Base-by-base conservation (phyloP, 2,329 filamentous ascomycete species). In the Nothopassalora personata region DNA sequence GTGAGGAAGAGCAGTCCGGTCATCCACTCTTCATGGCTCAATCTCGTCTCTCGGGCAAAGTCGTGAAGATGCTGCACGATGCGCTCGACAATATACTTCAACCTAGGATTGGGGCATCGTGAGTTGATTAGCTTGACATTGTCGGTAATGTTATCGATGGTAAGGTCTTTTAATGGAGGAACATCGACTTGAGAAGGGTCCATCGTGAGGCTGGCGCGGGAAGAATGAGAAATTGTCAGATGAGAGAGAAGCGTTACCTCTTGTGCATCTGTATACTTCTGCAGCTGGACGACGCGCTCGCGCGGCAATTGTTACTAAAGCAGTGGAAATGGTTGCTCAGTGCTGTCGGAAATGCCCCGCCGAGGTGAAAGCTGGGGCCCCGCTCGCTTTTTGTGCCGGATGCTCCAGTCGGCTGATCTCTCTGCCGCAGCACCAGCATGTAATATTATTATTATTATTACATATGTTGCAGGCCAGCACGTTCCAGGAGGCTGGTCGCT, bases 11-110 rank as follows among this genome's bases (percentile, higher is more conserved):
- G 75, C 56, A 93, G 79, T 1, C 84, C 87, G 0, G 82, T 77
- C 85, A 89, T 89, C 90, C 89, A 93, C 77, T 94, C 90, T 2
- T 84, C 79, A 4, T 86, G 88, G 71, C 85, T 89, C 34, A 93
- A 79, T 31, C 89, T 79, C 1, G 88, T 92, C 73, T 93, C 90
- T 56, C 89, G 82, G 5, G 88, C 88, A 71, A 91, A 93, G 75
- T 92, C 89, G 74, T 94, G 90, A 1, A 93, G 77, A 74, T 94
- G 89, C 11, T 84, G 83, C 51, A 92, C 87, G 13, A 92, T 80
- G 18, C 87, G 81, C 67, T 88, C 83, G 71, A 93, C 82, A 49
- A 94, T 73, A 71, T 89, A 92, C 62, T 83, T 87, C 61, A 90
- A 76, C 19, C 90, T 82, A 23, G 81, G 77, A 68, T 91, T 80